Base-by-base conservation (phyloP, 2,329 filamentous ascomycete genomes). In the Penicillium decumbens region DNA sequence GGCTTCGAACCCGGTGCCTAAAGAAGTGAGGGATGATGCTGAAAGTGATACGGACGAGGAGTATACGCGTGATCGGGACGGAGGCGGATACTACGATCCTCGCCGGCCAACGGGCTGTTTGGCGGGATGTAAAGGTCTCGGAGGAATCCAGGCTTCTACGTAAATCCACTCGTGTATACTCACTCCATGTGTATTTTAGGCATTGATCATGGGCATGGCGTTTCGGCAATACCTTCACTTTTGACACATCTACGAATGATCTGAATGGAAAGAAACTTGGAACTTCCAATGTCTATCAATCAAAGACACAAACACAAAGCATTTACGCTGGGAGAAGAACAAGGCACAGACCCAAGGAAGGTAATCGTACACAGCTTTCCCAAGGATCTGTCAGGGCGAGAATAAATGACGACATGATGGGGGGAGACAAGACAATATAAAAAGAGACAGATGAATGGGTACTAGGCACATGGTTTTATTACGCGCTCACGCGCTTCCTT, bases 21-120 rank as follows among this genome's bases (percentile, higher is more conserved):
- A 50, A 15, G 13, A 27, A 6, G 45, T 40, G 23, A 28, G 45
- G n/a, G 55, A 57, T 55, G 82, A 85, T 57, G 83, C 78, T 1
- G 85, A 87, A 44, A 84, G 87, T 54, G 85, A 88, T 59, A 84
- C 80, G 2, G 88, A 89, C 63, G 81, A 87, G 55, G 75, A 84
- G 43, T 87, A 88, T 65, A 75, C 51, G 13, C 54, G 51, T 33
- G 58, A 62, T 60, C 49, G 28, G 27, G 45, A 67, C 10, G 71
- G 63, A 0, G 72, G 69, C 47, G 75, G 72, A 6, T 75, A 77
- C 56, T 81, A 81, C 62, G 73, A 80, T 61, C 78, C 78, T 29
- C 68, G 68, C 12, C 72, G 66, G 45, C 78, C 78, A 23, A 80
- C 77, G 3, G 77, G 70, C 24, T 81, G 79, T 62, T 68, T 63